A percentile compares a stretch with the other conserved stretches of the same genome.
phyloP scores from a whole-genome alignment of 495 filamentous ascomycete genomes.

The Bathelium albidoporum region DNA sequence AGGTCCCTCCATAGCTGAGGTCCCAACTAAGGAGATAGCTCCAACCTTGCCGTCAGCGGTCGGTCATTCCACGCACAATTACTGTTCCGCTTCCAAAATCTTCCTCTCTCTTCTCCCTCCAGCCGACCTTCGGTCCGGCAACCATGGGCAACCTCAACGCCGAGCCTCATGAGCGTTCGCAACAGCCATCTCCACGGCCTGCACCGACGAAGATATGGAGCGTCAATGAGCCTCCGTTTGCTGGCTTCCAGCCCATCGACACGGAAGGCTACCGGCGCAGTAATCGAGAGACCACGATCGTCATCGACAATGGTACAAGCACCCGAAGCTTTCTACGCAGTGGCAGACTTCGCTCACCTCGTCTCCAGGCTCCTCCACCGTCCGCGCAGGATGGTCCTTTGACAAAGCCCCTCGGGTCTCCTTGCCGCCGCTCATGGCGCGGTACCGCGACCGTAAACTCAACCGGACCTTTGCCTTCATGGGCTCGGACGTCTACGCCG shows the following conservation, averaged over 20 bases:
- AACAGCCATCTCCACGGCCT: conserved; percentile 36
- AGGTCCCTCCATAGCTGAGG: too few relatives aligned
- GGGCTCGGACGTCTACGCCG: conserved; percentile 82
- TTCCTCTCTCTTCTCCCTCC: too few relatives aligned
- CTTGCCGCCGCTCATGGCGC: conserved; percentile 80
- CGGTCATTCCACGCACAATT: too few relatives aligned
- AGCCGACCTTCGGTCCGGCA: not conserved
- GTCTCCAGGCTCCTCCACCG: conserved; percentile 62
- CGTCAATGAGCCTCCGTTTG: conserved; percentile 68
- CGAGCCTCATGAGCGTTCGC: not conserved
- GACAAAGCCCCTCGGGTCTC: conserved; percentile 67
- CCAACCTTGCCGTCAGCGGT: too few relatives aligned
- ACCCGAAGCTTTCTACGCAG: not conserved
- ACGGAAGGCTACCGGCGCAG: conserved; percentile 45
- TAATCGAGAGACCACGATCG: conserved; percentile 59
- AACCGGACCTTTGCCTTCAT: conserved; percentile 82
- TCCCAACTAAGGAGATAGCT: too few relatives aligned
- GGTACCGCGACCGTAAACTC: conserved; percentile 87
- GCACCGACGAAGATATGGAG: conserved; percentile 39
- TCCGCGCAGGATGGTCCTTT: conserved; percentile 93
- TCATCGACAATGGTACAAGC: conserved; percentile 88
- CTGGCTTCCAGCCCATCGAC: conserved; percentile 57
- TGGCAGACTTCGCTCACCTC: not conserved
- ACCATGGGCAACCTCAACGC: not conserved
- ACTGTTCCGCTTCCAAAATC: too few relatives aligned